Base-by-base conservation (phyloP, 345 rosid genomes). In the Brassica incana region DNA sequence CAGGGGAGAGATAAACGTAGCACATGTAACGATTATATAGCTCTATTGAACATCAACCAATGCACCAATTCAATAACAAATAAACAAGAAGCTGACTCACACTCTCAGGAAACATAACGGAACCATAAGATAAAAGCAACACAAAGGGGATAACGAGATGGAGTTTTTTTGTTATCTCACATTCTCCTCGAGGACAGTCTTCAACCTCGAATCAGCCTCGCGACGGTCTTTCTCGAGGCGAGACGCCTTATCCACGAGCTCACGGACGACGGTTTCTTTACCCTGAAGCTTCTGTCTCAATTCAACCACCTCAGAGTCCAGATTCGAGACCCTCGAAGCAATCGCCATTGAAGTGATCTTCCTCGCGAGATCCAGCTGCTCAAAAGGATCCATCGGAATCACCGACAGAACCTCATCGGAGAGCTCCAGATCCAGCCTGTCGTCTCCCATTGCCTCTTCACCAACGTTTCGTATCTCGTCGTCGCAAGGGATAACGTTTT, bases 311-410 rank as follows among this genome's bases (percentile, higher is more conserved):
- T 95, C 96, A 15, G 90, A 83, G 83, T 93, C 97, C 81, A 95
- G 89, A 62, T 87, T 88, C 76, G 97, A 86, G 45, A 95, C 95
- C 74, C 98, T 90, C 43, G 98, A 91, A 69, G 97, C 93, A 54
- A 95, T 90, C 29, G 99, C 99, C 94, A 93, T 86, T 32, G 99
- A 91, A 2, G 98, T 95, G 38, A 93, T 95, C 90, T 91, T 93
- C 72, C 97, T 92, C 58, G 99, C 99, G 77, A 95, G 91, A 90
- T 95, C 98, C 86, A 95, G 85, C 86, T 95, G 96, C 66, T 93
- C 98, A 79, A 88, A 93, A 25, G 98, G 97, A 48, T 95, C 98
- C 73, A 90, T 72, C 65, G 99, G 98, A 36, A 95, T 91, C 79
- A 90, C 93, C 33, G 96, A 88, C 67, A 93, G 79, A 36, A 95